Percentiles rank a stretch among this genome's conserved stretches.
Conservation (phyloP, 2,329 filamentous ascomycete genomes). For the Colletotrichum gloeosporioides region DNA sequence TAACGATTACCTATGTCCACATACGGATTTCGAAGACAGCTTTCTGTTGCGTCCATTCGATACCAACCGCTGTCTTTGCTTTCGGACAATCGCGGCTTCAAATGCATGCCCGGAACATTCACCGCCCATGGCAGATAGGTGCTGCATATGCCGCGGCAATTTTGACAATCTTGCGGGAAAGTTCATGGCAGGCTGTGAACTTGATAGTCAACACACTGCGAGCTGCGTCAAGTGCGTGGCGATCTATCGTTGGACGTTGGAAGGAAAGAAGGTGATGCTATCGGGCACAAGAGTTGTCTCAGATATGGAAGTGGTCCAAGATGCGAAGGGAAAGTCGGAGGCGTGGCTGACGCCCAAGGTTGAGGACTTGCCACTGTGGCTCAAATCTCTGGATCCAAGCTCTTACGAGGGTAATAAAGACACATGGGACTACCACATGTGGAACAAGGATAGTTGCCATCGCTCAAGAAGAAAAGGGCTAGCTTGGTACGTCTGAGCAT, state of each 20-base stretch:
- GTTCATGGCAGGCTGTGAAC: background rate
- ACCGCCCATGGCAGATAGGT: background rate
- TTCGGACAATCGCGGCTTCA: background rate
- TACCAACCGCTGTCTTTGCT: background rate
- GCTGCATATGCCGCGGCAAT: background rate
- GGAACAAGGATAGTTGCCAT: background rate
- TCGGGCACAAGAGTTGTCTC: background rate
- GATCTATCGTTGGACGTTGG: background rate
- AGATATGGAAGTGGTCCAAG: background rate
- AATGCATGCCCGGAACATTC: background rate
- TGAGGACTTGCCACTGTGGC: background rate
- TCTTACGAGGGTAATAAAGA: background rate
- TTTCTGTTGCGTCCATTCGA: background rate
- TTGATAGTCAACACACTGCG: too few relatives aligned
- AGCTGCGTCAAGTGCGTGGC: too few relatives aligned
- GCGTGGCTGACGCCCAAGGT: background rate
- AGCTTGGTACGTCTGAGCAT: background rate
- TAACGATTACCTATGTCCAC: background rate
- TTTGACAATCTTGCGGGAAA: background rate
- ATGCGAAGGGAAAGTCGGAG: background rate
- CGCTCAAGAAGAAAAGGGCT: fast-evolving
- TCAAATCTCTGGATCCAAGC: background rate
- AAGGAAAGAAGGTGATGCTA: background rate
- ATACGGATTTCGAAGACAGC: background rate
- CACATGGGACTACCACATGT: background rate